Conservation (phyloP, 441 rosid genomes). For the Gossypium gossypioides region DNA sequence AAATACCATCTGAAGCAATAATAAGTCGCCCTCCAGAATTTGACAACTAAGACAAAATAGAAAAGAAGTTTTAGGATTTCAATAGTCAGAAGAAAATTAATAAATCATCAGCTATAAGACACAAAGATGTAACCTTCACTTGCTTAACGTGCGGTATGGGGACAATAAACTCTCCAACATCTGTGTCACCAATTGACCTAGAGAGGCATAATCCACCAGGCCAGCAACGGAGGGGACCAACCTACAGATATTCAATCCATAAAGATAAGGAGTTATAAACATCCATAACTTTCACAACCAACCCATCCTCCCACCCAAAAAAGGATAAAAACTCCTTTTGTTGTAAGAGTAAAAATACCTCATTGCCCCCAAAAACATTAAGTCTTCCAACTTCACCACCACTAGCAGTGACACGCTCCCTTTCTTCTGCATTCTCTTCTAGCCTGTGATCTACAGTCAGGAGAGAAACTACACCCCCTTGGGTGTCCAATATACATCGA, state of each 20-base stretch:
- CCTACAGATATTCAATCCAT: constrained; percentile 33
- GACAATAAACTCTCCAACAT: constrained; percentile 89
- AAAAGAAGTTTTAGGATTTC: constrained; percentile 1
- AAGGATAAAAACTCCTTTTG: background rate
- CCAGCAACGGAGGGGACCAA: constrained; percentile 98
- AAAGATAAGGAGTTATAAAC: background rate
- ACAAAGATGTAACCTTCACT: constrained; percentile 55
- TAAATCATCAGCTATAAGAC: background rate
- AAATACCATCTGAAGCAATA: constrained; percentile 96
- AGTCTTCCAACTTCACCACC: constrained; percentile 99
- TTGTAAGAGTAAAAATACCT: constrained; percentile 36
- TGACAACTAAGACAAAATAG: constrained; percentile 47
- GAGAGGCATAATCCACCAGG: constrained; percentile 98
- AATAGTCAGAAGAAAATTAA: background rate
- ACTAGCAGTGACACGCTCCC: constrained; percentile 97
- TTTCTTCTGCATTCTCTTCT: constrained; percentile 90
- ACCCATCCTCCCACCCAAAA: background rate
- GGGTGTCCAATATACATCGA: constrained; percentile 89
- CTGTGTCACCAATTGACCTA: constrained; percentile 91
- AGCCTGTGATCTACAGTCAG: constrained; percentile 92
- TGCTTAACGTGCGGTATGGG: constrained; percentile 96
- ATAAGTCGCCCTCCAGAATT: constrained; percentile 87
- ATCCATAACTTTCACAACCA: constrained; percentile 3
- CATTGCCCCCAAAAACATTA: constrained; percentile 80
- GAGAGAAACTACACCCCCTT: constrained; percentile 81